These are phyloP conservation scores for Schizophyllum commune DNA, from an alignment of 1,284 basidiomycete genomes.

Conservation along the genomic window DNA sequence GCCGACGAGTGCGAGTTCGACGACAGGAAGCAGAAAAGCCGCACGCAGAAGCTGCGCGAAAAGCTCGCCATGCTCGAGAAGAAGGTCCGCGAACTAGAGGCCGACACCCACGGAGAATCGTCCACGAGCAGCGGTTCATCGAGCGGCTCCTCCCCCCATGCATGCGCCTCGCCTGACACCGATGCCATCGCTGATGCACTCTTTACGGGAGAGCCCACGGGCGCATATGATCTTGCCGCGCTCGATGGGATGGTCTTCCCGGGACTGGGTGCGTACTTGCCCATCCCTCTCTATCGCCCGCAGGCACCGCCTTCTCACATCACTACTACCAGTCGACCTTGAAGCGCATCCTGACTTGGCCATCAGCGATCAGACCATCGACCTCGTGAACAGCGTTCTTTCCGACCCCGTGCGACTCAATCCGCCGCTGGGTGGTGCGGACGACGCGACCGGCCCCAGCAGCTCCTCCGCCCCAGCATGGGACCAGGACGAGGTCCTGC, in stretches of 20 bases:
- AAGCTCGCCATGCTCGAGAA: conserved; percentile 46
- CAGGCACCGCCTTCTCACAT: not conserved
- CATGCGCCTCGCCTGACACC: not conserved
- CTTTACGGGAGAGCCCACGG: not conserved
- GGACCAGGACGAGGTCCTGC: not conserved
- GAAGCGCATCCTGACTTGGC: not conserved
- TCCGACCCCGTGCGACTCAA: not conserved
- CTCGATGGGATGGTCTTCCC: not conserved
- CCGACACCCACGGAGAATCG: conserved; percentile 17
- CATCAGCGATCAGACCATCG: not conserved
- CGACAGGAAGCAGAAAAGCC: conserved; percentile 52
- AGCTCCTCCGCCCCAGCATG: not conserved
- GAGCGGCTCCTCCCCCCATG: conserved; percentile 4
- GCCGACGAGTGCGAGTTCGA: conserved; percentile 50
- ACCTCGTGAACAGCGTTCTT: not conserved
- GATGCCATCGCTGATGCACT: not conserved
- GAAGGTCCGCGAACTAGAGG: conserved; percentile 46
- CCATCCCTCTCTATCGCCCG: not conserved
- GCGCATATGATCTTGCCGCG: not conserved
- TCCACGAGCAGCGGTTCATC: conserved; percentile 16
- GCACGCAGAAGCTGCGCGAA: conserved; percentile 52
- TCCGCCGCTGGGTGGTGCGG: no score
- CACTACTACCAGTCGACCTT: not conserved
- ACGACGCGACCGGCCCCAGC: not conserved
- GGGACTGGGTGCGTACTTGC: not conserved